Conservation (phyloP, 2,329 filamentous ascomycete genomes). For the Botrytis fragariae region DNA sequence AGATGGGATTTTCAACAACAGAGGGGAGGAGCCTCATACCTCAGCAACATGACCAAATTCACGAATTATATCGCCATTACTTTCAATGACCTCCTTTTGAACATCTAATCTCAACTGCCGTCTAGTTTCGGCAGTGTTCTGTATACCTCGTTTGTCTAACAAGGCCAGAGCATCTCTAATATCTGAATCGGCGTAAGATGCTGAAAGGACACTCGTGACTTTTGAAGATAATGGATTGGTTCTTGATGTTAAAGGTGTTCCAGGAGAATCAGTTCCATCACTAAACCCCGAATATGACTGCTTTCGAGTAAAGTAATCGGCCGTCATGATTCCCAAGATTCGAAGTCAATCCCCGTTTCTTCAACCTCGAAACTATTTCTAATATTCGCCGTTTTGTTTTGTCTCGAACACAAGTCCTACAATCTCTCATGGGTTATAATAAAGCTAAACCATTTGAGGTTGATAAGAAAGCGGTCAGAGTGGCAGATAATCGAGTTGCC, state of each 20-base stretch:
- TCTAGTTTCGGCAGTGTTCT: conserved; percentile 75
- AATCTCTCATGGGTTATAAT: background rate
- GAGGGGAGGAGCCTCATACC: conserved; percentile 47
- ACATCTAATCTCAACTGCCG: conserved; percentile 77
- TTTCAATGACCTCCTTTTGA: conserved; percentile 88
- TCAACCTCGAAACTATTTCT: background rate
- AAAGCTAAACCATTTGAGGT: background rate
- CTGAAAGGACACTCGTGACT: conserved; percentile 80
- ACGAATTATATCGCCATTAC: conserved; percentile 82
- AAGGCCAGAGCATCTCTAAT: conserved; percentile 81
- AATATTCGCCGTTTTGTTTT: background rate
- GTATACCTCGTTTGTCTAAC: conserved; percentile 67
- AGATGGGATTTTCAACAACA: conserved; percentile 28
- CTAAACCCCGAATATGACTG: conserved; percentile 25
- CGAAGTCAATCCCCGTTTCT: background rate
- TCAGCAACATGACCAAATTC: conserved; percentile 90
- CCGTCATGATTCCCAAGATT: conserved; percentile 27
- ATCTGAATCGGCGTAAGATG: conserved; percentile 88
- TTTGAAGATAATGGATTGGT: conserved; percentile 72
- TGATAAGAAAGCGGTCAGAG: conserved; percentile 20
- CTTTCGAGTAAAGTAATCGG: conserved; percentile 34
- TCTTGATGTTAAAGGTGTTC: conserved; percentile 35
- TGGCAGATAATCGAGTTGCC: conserved; percentile 4
- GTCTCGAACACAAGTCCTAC: background rate
- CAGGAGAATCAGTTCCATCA: conserved; percentile 31